Conservation (phyloP, 1,284 basidiomycete species). For the Sanghuangporus weigelae region DNA sequence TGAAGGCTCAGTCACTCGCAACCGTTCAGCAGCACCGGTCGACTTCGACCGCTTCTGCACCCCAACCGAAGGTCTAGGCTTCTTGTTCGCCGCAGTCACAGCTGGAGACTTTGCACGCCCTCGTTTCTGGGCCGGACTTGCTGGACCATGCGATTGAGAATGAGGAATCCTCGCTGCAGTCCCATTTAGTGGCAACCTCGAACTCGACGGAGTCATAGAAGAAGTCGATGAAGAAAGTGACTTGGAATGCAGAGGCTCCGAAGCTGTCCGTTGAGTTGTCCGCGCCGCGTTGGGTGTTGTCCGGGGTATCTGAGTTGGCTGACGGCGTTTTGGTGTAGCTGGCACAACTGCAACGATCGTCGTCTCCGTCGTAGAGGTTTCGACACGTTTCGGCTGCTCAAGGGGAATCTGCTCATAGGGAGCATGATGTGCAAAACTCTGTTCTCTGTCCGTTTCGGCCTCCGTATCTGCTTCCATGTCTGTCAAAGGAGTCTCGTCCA, state of each 20-base stretch:
- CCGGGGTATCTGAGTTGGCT: conserved; percentile 17
- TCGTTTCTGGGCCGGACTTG: conserved; percentile 19
- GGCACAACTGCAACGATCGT: not conserved
- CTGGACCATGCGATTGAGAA: conserved; percentile 4
- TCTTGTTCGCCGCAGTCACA: conserved; percentile 33
- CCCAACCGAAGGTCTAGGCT: conserved; percentile 27
- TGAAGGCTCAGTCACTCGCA: conserved; percentile 39
- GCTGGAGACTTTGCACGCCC: conserved; percentile 41
- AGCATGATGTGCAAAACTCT: conserved; percentile 15
- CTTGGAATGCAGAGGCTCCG: conserved; percentile 2
- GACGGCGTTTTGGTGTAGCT: not conserved
- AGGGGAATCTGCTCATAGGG: not conserved
- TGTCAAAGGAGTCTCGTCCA: conserved; percentile 66
- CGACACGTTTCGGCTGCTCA: conserved; percentile 8
- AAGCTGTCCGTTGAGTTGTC: conserved; percentile 6
- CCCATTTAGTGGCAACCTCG: not conserved
- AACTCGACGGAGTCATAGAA: not conserved
- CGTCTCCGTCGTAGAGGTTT: not conserved
- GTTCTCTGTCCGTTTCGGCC: conserved; percentile 43
- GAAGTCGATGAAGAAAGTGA: conserved; percentile 9
- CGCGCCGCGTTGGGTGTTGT: conserved; percentile 1
- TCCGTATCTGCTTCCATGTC: conserved; percentile 53
- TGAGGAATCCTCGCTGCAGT: not conserved
- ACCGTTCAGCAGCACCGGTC: conserved; percentile 25
- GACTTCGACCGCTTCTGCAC: conserved; percentile 26